Conservation (phyloP, 306 rosid species). For the Lathyrus aphaca region DNA sequence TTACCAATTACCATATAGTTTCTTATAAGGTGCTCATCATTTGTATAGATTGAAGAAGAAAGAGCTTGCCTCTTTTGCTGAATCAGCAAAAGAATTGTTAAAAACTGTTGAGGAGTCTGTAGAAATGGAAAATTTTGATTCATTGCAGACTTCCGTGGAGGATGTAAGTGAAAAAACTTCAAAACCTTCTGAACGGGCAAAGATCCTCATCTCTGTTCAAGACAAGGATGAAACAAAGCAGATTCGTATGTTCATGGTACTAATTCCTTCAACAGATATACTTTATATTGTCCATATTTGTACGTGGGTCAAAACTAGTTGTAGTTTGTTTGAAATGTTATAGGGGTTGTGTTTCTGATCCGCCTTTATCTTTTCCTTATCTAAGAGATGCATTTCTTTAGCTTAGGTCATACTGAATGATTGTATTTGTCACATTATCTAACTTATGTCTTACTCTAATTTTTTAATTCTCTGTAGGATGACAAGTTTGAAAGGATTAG, state of each 20-base stretch:
- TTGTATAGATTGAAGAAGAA: constrained; percentile 66
- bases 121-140: constrained; percentile 42
- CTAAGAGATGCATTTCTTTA: constrained; percentile 10
- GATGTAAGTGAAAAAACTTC: constrained; percentile 43
- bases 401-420: constrained; percentile 11
- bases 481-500: constrained; percentile 84
- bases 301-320: constrained; percentile 15
- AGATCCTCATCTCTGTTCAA: constrained; percentile 75
- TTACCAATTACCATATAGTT: neutral
- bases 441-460: constrained; percentile 6
- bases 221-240: constrained; percentile 74
- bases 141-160: constrained; percentile 44
- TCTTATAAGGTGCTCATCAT: constrained; percentile 26
- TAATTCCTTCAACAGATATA: constrained; percentile 23
- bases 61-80: constrained; percentile 70
- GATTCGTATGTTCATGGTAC: constrained; percentile 75
- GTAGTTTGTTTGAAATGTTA: constrained; percentile 16
- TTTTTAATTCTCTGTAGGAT: constrained; percentile 57
- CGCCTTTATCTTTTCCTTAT: neutral
- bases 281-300: constrained; percentile 1
- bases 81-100: constrained; percentile 62
- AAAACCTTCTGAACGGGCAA: constrained; percentile 61
- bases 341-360: neutral
- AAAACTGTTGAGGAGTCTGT: constrained; percentile 65
- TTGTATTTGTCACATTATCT: constrained; percentile 23